Evolutionary conservation across 805 yeast species (phyloP).

Genomic region (Tetrapisispora arboricola): DNA sequence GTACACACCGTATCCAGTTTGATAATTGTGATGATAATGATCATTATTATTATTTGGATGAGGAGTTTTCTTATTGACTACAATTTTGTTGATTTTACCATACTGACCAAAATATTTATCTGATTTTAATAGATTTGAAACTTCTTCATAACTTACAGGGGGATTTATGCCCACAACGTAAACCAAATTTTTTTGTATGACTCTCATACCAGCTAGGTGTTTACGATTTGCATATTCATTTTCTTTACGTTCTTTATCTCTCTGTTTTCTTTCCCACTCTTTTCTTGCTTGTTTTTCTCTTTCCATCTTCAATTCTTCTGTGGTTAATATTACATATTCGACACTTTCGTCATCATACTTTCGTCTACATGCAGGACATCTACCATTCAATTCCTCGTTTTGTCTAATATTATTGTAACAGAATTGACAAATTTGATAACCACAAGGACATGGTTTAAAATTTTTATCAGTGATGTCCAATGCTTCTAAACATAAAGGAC

Average conservation of each 20-base stretch:
- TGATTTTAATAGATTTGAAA: constrained; percentile 70
- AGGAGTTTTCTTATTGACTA: constrained; percentile 69
- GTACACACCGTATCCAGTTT: constrained; percentile 85
- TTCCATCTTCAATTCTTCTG: constrained; percentile 77
- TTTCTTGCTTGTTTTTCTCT: constrained; percentile 71
- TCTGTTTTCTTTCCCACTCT: constrained; percentile 72
- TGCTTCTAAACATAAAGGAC: constrained; percentile 96
- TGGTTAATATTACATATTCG: constrained; percentile 69
- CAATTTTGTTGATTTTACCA: constrained; percentile 90
- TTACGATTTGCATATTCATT: constrained; percentile 72
- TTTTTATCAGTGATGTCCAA: constrained; percentile 94
- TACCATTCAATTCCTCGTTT: constrained; percentile 89
- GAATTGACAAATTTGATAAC: constrained; percentile 96
- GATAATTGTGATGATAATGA: constrained; percentile 24
- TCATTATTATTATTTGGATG: constrained; percentile 18
- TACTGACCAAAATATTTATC: constrained; percentile 98
- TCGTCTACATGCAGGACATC: constrained; percentile 96
- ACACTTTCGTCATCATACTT: constrained; percentile 88
- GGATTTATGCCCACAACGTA: constrained; percentile 90
- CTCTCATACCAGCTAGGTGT: constrained; percentile 93
- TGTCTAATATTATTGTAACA: constrained; percentile 95
- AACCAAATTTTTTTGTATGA: constrained; percentile 94
- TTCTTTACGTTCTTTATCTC: constrained; percentile 87
- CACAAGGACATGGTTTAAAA: constrained; percentile 99
- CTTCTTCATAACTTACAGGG: constrained; percentile 66